Conservation (phyloP, 1,284 basidiomycete species). For the Leccinum colubrinum region DNA sequence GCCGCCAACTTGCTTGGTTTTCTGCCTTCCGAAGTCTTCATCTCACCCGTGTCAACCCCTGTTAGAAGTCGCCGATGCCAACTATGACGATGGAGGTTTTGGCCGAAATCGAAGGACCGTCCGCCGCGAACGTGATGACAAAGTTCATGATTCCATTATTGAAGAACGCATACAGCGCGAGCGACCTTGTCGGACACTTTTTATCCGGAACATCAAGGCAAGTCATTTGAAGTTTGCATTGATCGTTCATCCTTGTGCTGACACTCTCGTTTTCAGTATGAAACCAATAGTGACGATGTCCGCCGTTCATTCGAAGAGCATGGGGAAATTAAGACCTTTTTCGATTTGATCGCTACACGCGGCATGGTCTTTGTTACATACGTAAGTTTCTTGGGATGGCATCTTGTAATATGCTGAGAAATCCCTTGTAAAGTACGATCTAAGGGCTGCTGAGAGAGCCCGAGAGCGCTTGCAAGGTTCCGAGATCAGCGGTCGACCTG, state of each 20-base stretch:
- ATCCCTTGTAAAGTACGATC: slow-evolving; percentile 65
- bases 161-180: slow-evolving; percentile 89
- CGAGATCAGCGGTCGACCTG: slow-evolving; percentile 80
- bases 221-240: slow-evolving; percentile 39
- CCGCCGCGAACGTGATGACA: slow-evolving; percentile 76
- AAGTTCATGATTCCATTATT: slow-evolving; percentile 83
- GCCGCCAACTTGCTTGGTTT: slow-evolving; percentile 41
- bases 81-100: slow-evolving; percentile 53
- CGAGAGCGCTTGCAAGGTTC: slow-evolving; percentile 85
- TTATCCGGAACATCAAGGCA: slow-evolving; percentile 96
- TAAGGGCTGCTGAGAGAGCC: slow-evolving; percentile 88
- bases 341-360: slow-evolving; percentile 89
- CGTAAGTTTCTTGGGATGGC: slow-evolving; percentile 54
- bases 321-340: slow-evolving; percentile 96
- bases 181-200: slow-evolving; percentile 91
- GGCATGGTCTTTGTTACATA: slow-evolving; percentile 99
- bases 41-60: slow-evolving; percentile 54
- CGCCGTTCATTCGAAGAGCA: slow-evolving; percentile 84
- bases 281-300: slow-evolving; percentile 84
- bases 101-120: slow-evolving; percentile 44
- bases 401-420: slow-evolving; percentile 8
- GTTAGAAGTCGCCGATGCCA: slow-evolving; percentile 59
- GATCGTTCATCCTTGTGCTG: slow-evolving; percentile 15
- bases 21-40: slow-evolving; percentile 37
- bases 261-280: slow-evolving; percentile 62